Evolutionary conservation across 176 grass and related monocot species (phyloP).

Genomic region (Musa beccarii): DNA sequence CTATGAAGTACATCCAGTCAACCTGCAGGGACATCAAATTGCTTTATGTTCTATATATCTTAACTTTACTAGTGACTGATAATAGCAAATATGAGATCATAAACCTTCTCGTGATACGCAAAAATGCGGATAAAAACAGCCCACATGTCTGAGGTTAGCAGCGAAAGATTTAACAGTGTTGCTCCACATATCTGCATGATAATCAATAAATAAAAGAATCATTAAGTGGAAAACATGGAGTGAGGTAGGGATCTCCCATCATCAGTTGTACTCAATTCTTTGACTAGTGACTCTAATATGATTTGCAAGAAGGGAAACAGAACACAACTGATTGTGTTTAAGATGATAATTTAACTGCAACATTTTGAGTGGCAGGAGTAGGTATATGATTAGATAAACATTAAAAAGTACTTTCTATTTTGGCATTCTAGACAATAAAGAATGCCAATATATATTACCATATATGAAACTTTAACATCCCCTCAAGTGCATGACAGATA

Average conservation of each 20-base stretch:
- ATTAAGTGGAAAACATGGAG: not conserved
- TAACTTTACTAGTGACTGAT: not conserved
- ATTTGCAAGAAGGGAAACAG: too few relatives aligned
- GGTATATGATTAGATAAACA: not conserved
- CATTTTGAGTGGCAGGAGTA: not conserved
- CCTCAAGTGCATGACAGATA: too few relatives aligned
- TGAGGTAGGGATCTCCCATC: not conserved
- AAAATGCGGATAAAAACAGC: conserved; percentile 22
- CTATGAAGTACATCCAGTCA: conserved; percentile 21
- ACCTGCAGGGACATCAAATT: not conserved
- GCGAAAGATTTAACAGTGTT: conserved; percentile 14
- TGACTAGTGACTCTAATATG: too few relatives aligned
- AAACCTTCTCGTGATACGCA: conserved; percentile 19
- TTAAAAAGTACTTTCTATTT: not conserved
- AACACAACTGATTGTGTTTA: too few relatives aligned
- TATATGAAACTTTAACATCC: too few relatives aligned
- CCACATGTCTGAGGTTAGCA: conserved; percentile 21
- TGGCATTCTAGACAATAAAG: not conserved
- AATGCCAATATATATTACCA: too few relatives aligned
- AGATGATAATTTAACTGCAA: too few relatives aligned
- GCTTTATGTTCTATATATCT: not conserved
- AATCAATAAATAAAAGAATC: not conserved
- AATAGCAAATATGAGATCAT: not conserved
- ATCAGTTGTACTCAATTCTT: not conserved
- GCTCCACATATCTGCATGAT: conserved; percentile 18